Conservation (phyloP, 2,329 filamentous ascomycete species). For the Fusarium sp. region DNA sequence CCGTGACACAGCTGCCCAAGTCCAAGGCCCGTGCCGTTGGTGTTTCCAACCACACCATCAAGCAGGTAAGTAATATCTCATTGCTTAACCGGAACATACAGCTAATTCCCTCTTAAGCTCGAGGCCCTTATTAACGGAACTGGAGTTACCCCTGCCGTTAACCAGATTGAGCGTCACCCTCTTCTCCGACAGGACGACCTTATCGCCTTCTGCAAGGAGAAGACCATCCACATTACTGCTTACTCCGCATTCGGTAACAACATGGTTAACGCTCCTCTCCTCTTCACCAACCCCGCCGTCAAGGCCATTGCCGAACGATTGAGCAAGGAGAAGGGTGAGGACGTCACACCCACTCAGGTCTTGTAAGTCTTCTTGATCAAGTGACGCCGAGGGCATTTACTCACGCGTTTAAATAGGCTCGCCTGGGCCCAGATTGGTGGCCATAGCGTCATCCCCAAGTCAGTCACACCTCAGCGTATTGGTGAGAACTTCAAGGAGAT, state of each 20-base stretch:
- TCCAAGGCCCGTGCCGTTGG: constrained; percentile 75
- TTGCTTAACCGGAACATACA: neutral
- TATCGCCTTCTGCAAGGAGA: constrained; percentile 67
- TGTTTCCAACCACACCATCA: constrained; percentile 82
- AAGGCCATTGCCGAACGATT: constrained; percentile 65
- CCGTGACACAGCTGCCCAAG: constrained; percentile 17
- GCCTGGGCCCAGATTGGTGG: constrained; percentile 70
- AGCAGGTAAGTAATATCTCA: constrained; percentile 3
- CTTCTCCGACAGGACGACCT: constrained; percentile 75
- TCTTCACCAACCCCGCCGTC: constrained; percentile 68
- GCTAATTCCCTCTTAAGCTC: constrained; percentile 54
- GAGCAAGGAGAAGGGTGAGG: constrained; percentile 47
- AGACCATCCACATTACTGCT: constrained; percentile 68
- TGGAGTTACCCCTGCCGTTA: constrained; percentile 73
- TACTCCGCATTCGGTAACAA: constrained; percentile 67
- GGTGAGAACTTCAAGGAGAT: constrained; percentile 76
- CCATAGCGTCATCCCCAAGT: constrained; percentile 80
- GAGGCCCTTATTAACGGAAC: constrained; percentile 69
- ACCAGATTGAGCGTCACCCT: constrained; percentile 86
- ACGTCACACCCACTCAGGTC: constrained; percentile 57
- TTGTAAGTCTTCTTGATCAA: constrained; percentile 30
- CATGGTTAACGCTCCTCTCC: constrained; percentile 57
- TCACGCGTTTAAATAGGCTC: neutral
- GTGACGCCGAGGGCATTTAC: neutral
- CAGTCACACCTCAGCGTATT: constrained; percentile 75